Percentiles rank a stretch among this genome's conserved stretches.
These are phyloP conservation scores for Kwoniella dendrophila DNA, from an alignment of 768 basidiomycete species.

Conservation along the genomic window DNA sequence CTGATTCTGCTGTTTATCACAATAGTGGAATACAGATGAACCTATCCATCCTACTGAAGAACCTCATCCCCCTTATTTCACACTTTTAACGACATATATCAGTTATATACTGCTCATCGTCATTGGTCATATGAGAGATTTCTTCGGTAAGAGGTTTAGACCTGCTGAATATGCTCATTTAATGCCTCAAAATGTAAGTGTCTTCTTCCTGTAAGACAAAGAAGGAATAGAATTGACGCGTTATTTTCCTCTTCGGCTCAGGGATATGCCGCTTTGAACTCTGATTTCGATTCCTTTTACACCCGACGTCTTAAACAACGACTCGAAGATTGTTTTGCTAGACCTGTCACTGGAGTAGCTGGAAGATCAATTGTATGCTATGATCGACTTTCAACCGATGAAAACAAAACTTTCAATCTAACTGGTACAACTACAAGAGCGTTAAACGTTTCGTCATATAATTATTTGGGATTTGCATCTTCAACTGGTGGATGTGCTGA, in stretches of 20 bases:
- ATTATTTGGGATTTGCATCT: conserved; percentile 98
- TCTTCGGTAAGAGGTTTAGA: conserved; percentile 81
- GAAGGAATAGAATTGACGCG: background rate
- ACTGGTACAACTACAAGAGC: conserved; percentile 79
- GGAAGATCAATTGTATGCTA: conserved; percentile 86
- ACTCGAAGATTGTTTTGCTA: conserved; percentile 92
- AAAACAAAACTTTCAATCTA: conserved; percentile 71
- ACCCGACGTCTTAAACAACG: conserved; percentile 91
- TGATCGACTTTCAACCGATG: conserved; percentile 80
- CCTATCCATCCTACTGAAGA: conserved; percentile 58
- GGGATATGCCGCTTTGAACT: conserved; percentile 96
- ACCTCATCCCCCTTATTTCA: conserved; percentile 88
- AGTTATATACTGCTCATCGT: conserved; percentile 89
- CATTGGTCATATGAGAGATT: conserved; percentile 91
- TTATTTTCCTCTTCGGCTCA: conserved; percentile 55
- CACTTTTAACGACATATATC: conserved; percentile 86
- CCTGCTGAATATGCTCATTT: conserved; percentile 75
- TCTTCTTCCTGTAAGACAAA: background rate
- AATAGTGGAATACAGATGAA: conserved; percentile 53
- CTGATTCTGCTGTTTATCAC: conserved; percentile 6
- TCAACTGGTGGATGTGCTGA: conserved; percentile 91
- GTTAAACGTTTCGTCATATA: conserved; percentile 97
- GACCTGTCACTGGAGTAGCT: conserved; percentile 91
- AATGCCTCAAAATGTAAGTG: conserved; percentile 75
- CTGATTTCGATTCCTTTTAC: conserved; percentile 99